Conservation (phyloP, 306 rosid genomes). For the Trifolium dubium region DNA sequence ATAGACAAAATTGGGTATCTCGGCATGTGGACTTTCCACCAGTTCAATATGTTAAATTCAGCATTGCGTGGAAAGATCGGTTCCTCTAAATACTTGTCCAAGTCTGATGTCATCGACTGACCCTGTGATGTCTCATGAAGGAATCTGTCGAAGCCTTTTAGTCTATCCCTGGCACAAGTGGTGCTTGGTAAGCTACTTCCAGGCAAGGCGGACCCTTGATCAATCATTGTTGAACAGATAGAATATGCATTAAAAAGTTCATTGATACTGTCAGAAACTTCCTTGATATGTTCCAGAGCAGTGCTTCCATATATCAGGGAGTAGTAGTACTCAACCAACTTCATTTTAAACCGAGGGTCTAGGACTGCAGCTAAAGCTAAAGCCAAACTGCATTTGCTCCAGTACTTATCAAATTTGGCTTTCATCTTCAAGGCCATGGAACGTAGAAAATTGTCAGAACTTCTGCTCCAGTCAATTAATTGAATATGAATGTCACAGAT, state of each 20-base stretch:
- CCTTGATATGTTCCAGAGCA: conserved; percentile 83
- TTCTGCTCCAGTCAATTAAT: conserved; percentile 87
- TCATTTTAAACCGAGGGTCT: conserved; percentile 96
- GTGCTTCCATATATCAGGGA: conserved; percentile 92
- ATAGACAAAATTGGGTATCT: conserved; percentile 95
- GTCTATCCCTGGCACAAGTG: conserved; percentile 68
- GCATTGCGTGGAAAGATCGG: conserved; percentile 87
- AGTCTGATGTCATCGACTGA: conserved; percentile 69
- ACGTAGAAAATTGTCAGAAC: conserved; percentile 73
- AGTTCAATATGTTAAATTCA: conserved; percentile 82
- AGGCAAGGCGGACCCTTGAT: conserved; percentile 87
- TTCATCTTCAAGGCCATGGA: conserved; percentile 77
- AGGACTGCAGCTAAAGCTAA: conserved; percentile 87
- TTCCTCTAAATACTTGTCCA: conserved; percentile 94
- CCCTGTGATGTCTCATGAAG: conserved; percentile 85
- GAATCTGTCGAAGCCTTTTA: conserved; percentile 92
- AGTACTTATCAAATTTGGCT: conserved; percentile 81
- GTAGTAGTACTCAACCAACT: conserved; percentile 93
- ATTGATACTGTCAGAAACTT: conserved; percentile 81
- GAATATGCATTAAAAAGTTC: conserved; percentile 88
- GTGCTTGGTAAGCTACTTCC: conserved; percentile 82
- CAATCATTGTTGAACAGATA: conserved; percentile 80
- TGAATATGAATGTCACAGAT: conserved; percentile 88
- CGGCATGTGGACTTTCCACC: conserved; percentile 99
- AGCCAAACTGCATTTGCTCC: conserved; percentile 90